Evolutionary conservation across 2,329 filamentous ascomycete species (phyloP).

Genomic region (Colletotrichum sidae): DNA sequence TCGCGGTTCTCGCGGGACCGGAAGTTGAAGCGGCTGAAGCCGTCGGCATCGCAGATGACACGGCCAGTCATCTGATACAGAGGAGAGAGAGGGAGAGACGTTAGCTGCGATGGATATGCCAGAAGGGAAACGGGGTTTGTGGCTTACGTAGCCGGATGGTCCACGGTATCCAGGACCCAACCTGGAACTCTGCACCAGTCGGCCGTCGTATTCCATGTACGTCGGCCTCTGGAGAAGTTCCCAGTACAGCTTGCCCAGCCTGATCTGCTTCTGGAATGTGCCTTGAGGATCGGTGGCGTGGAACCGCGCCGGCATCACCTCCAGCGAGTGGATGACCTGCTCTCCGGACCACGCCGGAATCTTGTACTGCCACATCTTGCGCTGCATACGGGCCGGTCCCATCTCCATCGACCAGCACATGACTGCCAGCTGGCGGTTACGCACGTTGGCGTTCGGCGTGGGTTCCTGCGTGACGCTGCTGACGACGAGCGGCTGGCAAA

Average conservation of each 20-base stretch:
- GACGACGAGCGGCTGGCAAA: slow-evolving; percentile 56
- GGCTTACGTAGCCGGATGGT: slow-evolving; percentile 45
- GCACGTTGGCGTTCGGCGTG: neutral
- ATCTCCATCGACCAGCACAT: slow-evolving; percentile 57
- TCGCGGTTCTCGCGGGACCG: slow-evolving; percentile 41
- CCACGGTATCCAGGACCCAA: slow-evolving; percentile 39
- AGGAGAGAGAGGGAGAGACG: too few species aligned
- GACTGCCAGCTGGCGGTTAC: slow-evolving; percentile 39
- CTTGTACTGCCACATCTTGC: slow-evolving; percentile 51
- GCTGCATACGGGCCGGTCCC: slow-evolving; percentile 46
- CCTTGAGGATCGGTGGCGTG: slow-evolving; percentile 51
- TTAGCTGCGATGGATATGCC: too few species aligned
- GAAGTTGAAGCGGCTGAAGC: slow-evolving; percentile 50
- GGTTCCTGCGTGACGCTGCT: slow-evolving; percentile 44
- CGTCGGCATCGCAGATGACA: slow-evolving; percentile 57
- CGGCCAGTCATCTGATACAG: slow-evolving; percentile 48
- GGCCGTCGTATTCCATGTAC: slow-evolving; percentile 60
- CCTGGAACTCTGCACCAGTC: slow-evolving; percentile 47
- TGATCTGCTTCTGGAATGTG: slow-evolving; percentile 52
- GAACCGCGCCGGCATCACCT: slow-evolving; percentile 56
- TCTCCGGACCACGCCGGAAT: slow-evolving; percentile 56
- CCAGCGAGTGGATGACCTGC: slow-evolving; percentile 54
- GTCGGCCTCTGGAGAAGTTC: slow-evolving; percentile 57
- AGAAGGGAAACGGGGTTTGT: neutral
- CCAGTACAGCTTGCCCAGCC: slow-evolving; percentile 59